These are phyloP conservation scores for Trichoderma atrobrunneum DNA, from an alignment of 2,329 filamentous ascomycete species.

Conservation along the genomic window DNA sequence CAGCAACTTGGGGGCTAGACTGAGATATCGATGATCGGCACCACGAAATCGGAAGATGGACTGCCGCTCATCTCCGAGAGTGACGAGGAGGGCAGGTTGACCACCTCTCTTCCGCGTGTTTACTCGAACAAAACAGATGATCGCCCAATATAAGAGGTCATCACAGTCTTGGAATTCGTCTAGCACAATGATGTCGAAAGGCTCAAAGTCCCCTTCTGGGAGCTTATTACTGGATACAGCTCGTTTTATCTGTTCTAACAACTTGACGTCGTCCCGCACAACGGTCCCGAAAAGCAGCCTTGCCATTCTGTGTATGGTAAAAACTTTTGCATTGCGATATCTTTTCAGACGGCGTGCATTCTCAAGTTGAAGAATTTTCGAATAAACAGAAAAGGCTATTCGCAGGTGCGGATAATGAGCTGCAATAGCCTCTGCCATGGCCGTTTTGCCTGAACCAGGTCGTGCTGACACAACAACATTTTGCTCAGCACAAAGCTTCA, in stretches of 20 bases:
- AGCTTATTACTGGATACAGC: background rate
- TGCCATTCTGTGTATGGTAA: conserved; percentile 9
- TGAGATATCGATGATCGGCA: conserved; percentile 31
- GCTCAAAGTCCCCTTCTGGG: conserved; percentile 25
- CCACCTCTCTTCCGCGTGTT: conserved; percentile 22
- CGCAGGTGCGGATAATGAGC: conserved; percentile 24
- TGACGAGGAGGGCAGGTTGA: conserved; percentile 25
- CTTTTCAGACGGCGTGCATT: background rate
- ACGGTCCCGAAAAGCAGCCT: background rate
- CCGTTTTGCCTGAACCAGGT: conserved; percentile 34
- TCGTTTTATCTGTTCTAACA: background rate
- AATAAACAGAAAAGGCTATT: conserved; percentile 29
- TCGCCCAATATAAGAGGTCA: conserved; percentile 28
- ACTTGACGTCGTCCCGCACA: background rate
- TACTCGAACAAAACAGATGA: conserved; percentile 26
- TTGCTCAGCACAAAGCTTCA: conserved; percentile 24
- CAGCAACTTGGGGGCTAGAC: conserved; percentile 22
- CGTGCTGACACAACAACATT: conserved; percentile 34
- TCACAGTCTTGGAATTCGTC: conserved; percentile 36
- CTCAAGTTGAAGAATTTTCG: conserved; percentile 22
- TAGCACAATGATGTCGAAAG: conserved; percentile 32
- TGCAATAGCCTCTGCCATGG: conserved; percentile 32
- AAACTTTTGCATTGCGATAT: background rate
- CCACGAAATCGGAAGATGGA: conserved; percentile 30
- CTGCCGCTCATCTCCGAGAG: conserved; percentile 33